A percentile compares a stretch with the other conserved stretches of the same genome.
Conservation (phyloP, 495 filamentous ascomycete species). For the Penicillium odoratum region DNA sequence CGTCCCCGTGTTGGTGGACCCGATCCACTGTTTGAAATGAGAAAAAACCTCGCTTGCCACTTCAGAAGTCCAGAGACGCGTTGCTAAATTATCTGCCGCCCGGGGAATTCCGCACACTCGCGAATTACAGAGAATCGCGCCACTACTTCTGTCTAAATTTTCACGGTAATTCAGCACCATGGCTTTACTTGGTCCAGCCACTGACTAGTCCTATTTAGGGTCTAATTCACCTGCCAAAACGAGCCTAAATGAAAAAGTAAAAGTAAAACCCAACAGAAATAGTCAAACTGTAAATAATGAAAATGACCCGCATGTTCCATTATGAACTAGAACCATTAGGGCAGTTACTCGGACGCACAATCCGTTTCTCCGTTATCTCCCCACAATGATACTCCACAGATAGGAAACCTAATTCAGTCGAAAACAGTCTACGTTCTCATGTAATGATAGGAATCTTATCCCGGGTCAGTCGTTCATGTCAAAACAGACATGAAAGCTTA, state of each 20-base stretch:
- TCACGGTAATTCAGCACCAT: not conserved
- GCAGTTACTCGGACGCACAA: too few species aligned
- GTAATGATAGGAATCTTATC: not conserved
- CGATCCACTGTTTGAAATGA: not conserved
- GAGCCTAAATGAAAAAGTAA: not conserved
- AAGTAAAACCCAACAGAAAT: not conserved
- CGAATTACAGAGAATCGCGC: not conserved
- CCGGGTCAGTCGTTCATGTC: not conserved
- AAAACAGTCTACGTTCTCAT: not conserved
- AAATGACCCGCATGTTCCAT: too few species aligned
- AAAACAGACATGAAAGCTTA: not conserved
- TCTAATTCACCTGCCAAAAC: not conserved
- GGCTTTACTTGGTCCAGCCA: not conserved
- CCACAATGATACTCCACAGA: too few species aligned
- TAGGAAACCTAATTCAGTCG: too few species aligned
- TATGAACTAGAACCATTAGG: too few species aligned
- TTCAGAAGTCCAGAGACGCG: not conserved
- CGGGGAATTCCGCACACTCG: not conserved
- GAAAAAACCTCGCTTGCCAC: not conserved
- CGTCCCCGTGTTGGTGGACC: not conserved
- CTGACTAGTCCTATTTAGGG: not conserved
- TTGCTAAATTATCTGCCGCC: not conserved
- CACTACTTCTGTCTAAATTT: not conserved
- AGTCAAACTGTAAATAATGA: not conserved
- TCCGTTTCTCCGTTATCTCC: too few species aligned